Base-by-base conservation (phyloP, 257 asterid genomes). In the Plectranthus barbatus region DNA sequence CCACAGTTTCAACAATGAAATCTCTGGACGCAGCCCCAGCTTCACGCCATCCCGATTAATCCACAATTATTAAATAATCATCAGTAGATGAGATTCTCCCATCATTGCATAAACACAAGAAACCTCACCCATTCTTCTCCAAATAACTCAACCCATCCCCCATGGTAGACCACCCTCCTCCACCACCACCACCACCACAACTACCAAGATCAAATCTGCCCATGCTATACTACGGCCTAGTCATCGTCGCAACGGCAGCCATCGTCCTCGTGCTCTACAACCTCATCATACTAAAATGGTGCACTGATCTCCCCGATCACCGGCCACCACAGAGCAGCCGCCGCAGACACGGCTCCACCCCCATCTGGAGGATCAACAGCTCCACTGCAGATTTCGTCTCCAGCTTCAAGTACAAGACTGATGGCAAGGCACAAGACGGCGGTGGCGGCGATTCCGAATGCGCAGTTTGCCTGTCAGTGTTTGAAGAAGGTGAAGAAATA, bases 401-500 rank as follows among this genome's bases (percentile, higher is more conserved):
- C 15, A 78, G 82, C 44, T 87, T 81, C 81, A 79, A 74, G 86
- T 87, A 83, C 83, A 73, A 65, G 79, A 77, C 74, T 34, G 80
- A 51, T 63, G 81, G 67, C 12, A 29, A 17, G 20, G 61, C 18
- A 21, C 37, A 29, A 36, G 72, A 60, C 15, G 59, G 20, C 20
- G 34, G 14, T 21, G 66, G 29, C 15, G 62, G 51, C 15, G 80
- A 72, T 11, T 41, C 60, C 0, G 85, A 80, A 42, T 87, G 94
- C 60, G 76, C 70, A 6, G 94, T 90, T 36, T 90, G 95, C 58
- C 60, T 87, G n/a, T 81, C 95, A 2, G 87, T 19, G 52, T 77
- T 80, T 41, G 91, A 84, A 71, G 80, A 86, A 61, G 94, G 83
- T 48, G 95, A 90, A 48, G 83, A 79, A 52, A 46, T 85, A 3